Base-by-base conservation (phyloP, 192 early-diverging fungal genomes). In the Entophlyctis helioformis region DNA sequence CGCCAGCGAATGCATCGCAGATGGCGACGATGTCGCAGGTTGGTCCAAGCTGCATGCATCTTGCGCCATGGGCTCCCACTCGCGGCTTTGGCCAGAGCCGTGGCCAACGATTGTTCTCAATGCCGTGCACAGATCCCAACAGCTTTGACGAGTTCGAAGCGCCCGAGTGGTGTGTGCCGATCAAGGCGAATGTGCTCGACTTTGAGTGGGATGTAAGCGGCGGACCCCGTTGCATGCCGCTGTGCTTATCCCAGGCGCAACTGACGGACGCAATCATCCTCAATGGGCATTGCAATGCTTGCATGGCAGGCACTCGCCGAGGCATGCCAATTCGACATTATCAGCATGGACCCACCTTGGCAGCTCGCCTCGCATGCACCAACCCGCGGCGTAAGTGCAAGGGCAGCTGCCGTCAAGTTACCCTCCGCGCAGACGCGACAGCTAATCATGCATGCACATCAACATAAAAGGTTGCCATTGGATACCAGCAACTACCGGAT, bases 301-400 rank as follows among this genome's bases (percentile, higher is more conserved):
- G n/a, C n/a, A n/a, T 25, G 36, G 22, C 49, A 84, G 75, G 67
- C 58, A 50, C 69, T 96, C 22, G 87, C 85, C 5, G 46, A 49
- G 25, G 83, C 76, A 25, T 83, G 82, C 52, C 92, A 93, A 61
- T 96, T 96, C 48, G 90, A 93, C 58, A 86, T 86, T 28, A 89
- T 96, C 46, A 51, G 86, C 35, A 89, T 91, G 72, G 92, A 96
- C 67, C 92, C 92, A 38, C 90, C 92, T 59, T 96, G 92, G 92
- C 92, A 93, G 69, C 76, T 96, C 13, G 89, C 92, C 21, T 86
- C 87, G 12, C 81, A 91, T 54, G 84, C 86, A 0, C 92, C 92
- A 6, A 92, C 92, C 0, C 79, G 92, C 40, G 92, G 89, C 55
- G 87, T 81, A n/a, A 36, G 48, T 57, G 20, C 13, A 4, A 35